phyloP scores from a whole-genome alignment of 768 basidiomycete genomes.

The Trametes coccinea region DNA sequence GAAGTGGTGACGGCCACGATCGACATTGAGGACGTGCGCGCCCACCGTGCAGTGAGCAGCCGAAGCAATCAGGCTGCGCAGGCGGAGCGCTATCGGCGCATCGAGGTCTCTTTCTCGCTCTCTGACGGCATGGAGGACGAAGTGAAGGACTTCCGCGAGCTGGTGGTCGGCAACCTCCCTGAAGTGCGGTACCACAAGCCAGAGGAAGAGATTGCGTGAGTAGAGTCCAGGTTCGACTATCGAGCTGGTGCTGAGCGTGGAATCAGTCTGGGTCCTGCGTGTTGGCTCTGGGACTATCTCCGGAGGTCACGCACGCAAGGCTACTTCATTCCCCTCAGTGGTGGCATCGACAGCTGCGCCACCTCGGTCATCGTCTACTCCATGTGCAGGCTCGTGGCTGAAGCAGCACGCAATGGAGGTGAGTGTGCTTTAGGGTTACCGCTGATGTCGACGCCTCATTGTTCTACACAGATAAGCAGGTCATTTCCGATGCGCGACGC shows the following conservation, averaged over 20 bases:
- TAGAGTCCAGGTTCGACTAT: conserved; percentile 14
- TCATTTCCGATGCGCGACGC: conserved; percentile 87
- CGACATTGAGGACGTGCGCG: conserved; percentile 94
- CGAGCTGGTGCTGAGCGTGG: neutral
- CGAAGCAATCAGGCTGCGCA: conserved; percentile 87
- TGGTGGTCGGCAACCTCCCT: conserved; percentile 29
- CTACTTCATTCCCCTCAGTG: conserved; percentile 93
- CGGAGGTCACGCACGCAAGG: conserved; percentile 91
- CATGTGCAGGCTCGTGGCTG: conserved; percentile 90
- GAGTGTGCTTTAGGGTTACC: conserved; percentile 26
- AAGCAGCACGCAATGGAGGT: conserved; percentile 78
- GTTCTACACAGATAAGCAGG: conserved; percentile 63
- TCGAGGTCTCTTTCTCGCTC: conserved; percentile 79
- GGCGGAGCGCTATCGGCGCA: conserved; percentile 73
- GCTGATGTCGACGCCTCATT: neutral
- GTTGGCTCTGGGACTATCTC: conserved; percentile 99
- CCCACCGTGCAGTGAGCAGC: conserved; percentile 82
- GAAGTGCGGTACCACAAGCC: conserved; percentile 78
- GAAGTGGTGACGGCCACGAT: conserved; percentile 96
- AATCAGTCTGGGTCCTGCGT: conserved; percentile 88
- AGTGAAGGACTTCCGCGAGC: conserved; percentile 28
- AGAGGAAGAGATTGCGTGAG: conserved; percentile 98
- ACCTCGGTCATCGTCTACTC: conserved; percentile 95
- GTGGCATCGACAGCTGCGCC: conserved; percentile 97
- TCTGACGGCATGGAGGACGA: conserved; percentile 62